Evolutionary conservation across 257 asterid species (phyloP), one percentile per base, ranked within the genome.

Genomic region (Henckelia pumila): DNA sequence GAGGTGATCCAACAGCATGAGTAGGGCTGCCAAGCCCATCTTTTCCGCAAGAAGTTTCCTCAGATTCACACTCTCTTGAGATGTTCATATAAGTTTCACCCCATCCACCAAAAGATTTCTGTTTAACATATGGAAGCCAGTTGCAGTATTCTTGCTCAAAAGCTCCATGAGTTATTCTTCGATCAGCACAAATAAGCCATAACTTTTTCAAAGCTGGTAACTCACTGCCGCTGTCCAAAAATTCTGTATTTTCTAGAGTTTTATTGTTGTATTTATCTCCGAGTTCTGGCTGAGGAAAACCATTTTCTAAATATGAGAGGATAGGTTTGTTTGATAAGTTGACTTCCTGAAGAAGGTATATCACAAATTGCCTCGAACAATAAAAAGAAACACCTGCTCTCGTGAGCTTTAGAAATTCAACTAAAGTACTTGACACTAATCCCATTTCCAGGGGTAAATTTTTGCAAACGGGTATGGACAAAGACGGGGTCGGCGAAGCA

Each of bases 1-100:
- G 75, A 75, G 98, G 98, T 25, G 98, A 92, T 74, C 97, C 95
- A 58, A 81, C 83, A 53, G 85, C 81, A 71, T 74, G 84, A 64
- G 77, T 66, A 44, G 92, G 89, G 76, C 92, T 86, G 67, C 79
- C 86, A 69, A 73, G 73, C 69, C 73, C 80, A 74, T 86, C 89
- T 72, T 90, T 94, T 81, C 81, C 84, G 61, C 83, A 87, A 77
- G 66, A 80, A 69, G 71, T 79, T 78, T 80, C 92, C 75, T 78
- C 96, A 44, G 79, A 68, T 80, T 83, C 95, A 58, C 82, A 86
- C 79, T 84, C 92, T 53, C 81, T 82, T 69, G 82, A 78, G 75
- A 93, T 84, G 78, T 80, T 73, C 70, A 69, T 67, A 83, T 81
- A 86, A 69, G 88, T 82, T 72, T 82, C 85, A 56, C 59, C 68